Base-by-base conservation (phyloP, 805 yeast species). In the Ogataea nitratoaversa region DNA sequence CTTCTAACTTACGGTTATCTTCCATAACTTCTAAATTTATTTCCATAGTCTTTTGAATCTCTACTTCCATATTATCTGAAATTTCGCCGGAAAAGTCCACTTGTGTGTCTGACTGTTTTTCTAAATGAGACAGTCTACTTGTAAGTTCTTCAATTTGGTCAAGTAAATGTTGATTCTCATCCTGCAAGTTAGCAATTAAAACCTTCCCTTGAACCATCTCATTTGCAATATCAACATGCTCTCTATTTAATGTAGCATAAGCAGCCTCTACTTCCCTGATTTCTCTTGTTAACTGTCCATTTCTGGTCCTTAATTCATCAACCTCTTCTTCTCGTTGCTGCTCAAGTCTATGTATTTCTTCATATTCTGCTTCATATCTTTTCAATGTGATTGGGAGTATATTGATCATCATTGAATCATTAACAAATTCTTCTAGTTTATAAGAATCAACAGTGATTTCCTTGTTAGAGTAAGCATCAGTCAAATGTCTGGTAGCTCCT, bases 211-310 rank as follows among this genome's bases (percentile, higher is more conserved):
- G 78, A 25, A 91, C 88, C 80, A 93, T 78, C 49, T 81, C 87
- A 62, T 90, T 91, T 4, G 95, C 95, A 29, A 89, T 77, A 40
- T 78, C 84, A 22, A 89, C 77, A 60, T 93, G 97, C 54, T 90
- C 96, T 44, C 77, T 71, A 56, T 86, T 88, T 43, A 91, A 66
- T 2, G 77, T 66, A 3, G 82, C 76, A 54, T 81, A 80, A 18
- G 82, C 75, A 14, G 79, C 70, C 60, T 88, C 95, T 29, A 89
- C 68, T 43, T 78, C 74, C 54, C 84, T 74, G 38, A 88, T 81
- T 48, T 86, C 87, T 48, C 78, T 75, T 19, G 87, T 74, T 41
- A 91, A 66, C 47, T 78, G 76, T 11, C 87, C 86, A 60, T 91
- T 91, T 37, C 78, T 70, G 4, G 76, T 62, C 43, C 82, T 70